Evolutionary conservation across 495 filamentous ascomycete species (phyloP).

Genomic region (Xylaria sp.): DNA sequence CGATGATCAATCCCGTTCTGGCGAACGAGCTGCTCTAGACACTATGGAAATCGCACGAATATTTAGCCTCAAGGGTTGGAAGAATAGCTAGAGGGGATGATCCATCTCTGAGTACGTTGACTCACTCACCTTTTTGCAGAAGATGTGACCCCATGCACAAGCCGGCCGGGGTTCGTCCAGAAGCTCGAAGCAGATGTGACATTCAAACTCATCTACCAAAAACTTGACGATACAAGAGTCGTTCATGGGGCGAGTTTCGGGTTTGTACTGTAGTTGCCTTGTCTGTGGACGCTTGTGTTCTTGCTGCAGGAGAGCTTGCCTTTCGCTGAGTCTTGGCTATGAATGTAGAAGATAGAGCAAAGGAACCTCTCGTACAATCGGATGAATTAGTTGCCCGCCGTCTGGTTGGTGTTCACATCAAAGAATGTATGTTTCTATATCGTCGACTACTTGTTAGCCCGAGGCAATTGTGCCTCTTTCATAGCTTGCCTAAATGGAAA

Average conservation of each 20-base stretch:
- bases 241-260: neutral
- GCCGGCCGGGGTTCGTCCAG: neutral
- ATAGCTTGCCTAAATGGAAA: neutral
- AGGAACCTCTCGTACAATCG: neutral
- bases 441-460: no score
- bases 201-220: slow-evolving; percentile 1
- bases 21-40: neutral
- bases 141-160: slow-evolving; percentile 13
- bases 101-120: neutral
- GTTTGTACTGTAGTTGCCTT: neutral
- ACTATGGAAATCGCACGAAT: neutral
- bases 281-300: neutral
- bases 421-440: neutral
- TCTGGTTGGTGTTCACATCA: neutral
- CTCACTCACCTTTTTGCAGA: slow-evolving; percentile 3
- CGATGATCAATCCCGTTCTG: neutral
- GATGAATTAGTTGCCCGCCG: neutral
- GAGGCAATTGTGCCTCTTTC: neutral
- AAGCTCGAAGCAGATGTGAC: slow-evolving; percentile 14
- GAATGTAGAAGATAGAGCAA: neutral
- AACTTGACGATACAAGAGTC: slow-evolving; percentile 1
- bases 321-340: neutral
- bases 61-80: neutral
- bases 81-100: neutral
- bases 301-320: neutral